Conservation (phyloP, 2,329 filamentous ascomycete species). For the Ophiosphaerella herpotricha region DNA sequence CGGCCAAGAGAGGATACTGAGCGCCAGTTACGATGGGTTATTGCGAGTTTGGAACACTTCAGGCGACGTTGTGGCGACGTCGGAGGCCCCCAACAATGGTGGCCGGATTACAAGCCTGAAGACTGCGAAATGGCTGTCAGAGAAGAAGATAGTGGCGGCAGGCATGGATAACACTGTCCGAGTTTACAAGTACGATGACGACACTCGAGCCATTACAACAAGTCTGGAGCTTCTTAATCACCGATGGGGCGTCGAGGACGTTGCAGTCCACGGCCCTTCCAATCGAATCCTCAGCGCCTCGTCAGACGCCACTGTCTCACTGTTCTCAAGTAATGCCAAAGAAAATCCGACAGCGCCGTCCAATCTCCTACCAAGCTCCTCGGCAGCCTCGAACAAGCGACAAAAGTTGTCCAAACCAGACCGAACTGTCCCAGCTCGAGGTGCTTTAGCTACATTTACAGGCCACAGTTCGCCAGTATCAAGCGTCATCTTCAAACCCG, state of each 20-base stretch:
- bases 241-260: slow-evolving; percentile 70
- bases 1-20: slow-evolving; percentile 76
- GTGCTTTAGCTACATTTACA: slow-evolving; percentile 74
- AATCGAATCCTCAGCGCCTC: slow-evolving; percentile 84
- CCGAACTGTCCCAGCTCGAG: slow-evolving; percentile 71
- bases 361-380: slow-evolving; percentile 68
- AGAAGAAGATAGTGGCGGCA: slow-evolving; percentile 78
- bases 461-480: slow-evolving; percentile 76
- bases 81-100: slow-evolving; percentile 66
- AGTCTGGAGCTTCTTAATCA: slow-evolving; percentile 85
- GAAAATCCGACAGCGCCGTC: slow-evolving; percentile 75
- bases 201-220: slow-evolving; percentile 67
- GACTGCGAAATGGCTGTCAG: slow-evolving; percentile 79
- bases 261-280: slow-evolving; percentile 74
- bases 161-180: slow-evolving; percentile 84
- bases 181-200: slow-evolving; percentile 85
- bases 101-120: slow-evolving; percentile 72
- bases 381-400: slow-evolving; percentile 70
- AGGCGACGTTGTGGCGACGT: slow-evolving; percentile 81
- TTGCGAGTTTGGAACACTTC: slow-evolving; percentile 86
- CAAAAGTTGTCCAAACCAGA: slow-evolving; percentile 68
- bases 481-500: slow-evolving; percentile 80
- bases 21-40: slow-evolving; percentile 89
- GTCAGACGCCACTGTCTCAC: slow-evolving; percentile 78
- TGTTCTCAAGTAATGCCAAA: slow-evolving; percentile 84